Base-by-base conservation (phyloP, 768 basidiomycete species). In the Boletellus ananas region DNA sequence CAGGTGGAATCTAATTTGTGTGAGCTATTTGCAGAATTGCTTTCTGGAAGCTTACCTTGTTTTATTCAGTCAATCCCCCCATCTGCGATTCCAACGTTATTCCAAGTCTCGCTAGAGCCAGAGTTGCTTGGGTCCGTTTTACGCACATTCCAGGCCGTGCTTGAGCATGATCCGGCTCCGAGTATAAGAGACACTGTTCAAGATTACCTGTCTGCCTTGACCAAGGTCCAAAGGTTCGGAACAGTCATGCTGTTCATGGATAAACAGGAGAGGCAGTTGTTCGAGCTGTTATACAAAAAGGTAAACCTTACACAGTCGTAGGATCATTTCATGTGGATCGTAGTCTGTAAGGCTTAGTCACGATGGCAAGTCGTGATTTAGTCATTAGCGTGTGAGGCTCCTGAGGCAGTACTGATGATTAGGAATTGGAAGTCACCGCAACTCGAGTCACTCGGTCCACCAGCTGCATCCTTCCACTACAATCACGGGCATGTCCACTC, bases 51-150 rank as follows among this genome's bases (percentile, higher is more conserved):
- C 27, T 21, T 34, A 12, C 31, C 29, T 13, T 16, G 47, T 33
- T 25, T 44, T 10, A 29, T 34, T 14, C 56, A 90, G 84, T 73
- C 70, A 31, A 74, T 90, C 38, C 69, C 78, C 0, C 80, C 88
- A 0, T 41, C 71, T 8, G 68, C 70, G 16, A 64, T 91, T 23
- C 85, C 87, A 1, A 56, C 72, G 2, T 65, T 92, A 34, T 89
- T 87, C 68, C 76, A 84, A 58, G 79, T 74, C 0, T 87, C 87
- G 0, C 73, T 92, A 29, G 90, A 91, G 38, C 79, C 90, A 0
- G 58, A 73, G 1, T 58, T 87, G 23, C 75, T 92, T 16, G 71
- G 72, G 3, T 78, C 80, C 1, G 71, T 90, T 18, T 62, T 90
- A 21, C 68, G 73, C 25, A 76, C 75, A 3, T 79, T 90, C 55